Evolutionary conservation across 441 rosid genomes (phyloP).

Genomic region (Macaranga tanarius): DNA sequence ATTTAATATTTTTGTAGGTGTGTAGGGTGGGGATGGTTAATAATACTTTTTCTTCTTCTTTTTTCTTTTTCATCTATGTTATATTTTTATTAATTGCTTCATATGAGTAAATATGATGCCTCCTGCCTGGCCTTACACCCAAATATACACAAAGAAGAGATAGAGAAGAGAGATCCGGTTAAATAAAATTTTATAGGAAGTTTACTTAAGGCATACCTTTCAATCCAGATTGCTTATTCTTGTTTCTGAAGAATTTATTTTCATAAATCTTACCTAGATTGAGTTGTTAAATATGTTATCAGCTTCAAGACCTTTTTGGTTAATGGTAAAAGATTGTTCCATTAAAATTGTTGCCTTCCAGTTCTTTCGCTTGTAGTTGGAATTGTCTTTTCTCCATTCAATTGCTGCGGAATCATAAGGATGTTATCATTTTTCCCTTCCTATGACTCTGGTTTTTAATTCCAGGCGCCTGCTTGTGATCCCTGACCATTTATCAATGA

Average conservation of each 20-base stretch:
- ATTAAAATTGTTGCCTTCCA: background rate
- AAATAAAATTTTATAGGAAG: background rate
- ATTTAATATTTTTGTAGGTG: background rate
- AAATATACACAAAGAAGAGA: too few species aligned
- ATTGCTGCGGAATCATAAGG: background rate
- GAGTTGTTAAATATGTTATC: background rate
- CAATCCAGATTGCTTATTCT: background rate
- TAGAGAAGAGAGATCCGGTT: background rate
- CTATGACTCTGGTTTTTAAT: background rate
- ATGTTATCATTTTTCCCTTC: background rate
- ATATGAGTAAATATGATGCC: too few species aligned
- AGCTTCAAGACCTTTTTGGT: background rate
- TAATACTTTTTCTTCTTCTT: background rate
- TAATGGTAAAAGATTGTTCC: background rate
- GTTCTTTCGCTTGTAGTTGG: background rate
- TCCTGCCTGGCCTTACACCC: too few species aligned
- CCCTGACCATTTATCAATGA: too few species aligned
- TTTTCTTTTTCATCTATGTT: background rate
- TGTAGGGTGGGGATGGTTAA: background rate
- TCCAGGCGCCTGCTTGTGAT: background rate
- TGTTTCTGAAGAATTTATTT: background rate
- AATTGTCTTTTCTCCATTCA: background rate
- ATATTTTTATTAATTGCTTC: background rate
- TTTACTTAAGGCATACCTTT: background rate
- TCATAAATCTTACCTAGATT: background rate